Conservation (phyloP, 495 filamentous ascomycete genomes). For the Aspergillus leporis region DNA sequence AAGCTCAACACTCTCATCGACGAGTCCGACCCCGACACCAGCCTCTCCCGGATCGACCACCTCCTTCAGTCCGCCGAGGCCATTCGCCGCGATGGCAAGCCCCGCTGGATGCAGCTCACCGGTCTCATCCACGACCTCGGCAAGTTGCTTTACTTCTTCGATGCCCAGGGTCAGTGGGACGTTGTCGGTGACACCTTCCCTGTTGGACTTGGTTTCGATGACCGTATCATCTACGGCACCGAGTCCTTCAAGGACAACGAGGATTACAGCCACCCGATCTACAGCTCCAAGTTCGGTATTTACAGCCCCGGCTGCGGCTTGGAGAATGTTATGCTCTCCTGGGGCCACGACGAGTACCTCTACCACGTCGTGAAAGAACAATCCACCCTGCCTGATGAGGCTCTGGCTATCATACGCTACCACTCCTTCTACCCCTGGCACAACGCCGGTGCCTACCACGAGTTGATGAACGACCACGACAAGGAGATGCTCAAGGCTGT, state of each 20-base stretch:
- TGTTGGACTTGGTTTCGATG: constrained; percentile 80
- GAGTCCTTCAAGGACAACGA: constrained; percentile 74
- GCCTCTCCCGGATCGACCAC: constrained; percentile 84
- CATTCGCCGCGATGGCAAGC: constrained; percentile 84
- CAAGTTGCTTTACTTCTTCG: constrained; percentile 84
- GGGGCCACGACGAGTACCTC: constrained; percentile 92
- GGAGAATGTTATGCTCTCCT: constrained; percentile 83
- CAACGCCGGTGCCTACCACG: constrained; percentile 69
- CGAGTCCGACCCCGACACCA: constrained; percentile 85
- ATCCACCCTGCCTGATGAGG: constrained; percentile 72
- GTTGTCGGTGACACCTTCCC: constrained; percentile 92
- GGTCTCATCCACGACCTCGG: constrained; percentile 90
- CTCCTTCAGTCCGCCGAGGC: constrained; percentile 84
- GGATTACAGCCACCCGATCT: constrained; percentile 64
- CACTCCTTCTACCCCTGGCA: constrained; percentile 94
- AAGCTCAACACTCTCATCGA: constrained; percentile 87
- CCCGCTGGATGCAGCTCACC: constrained; percentile 87
- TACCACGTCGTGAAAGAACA: constrained; percentile 82
- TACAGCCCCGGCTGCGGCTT: constrained; percentile 75
- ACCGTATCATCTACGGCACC: constrained; percentile 70
- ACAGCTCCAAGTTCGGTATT: constrained; percentile 72
- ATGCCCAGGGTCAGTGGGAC: constrained; percentile 84
- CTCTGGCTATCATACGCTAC: constrained; percentile 86
- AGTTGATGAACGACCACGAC: constrained; percentile 82
- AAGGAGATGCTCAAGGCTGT: constrained; percentile 76